Evolutionary conservation across 2,329 filamentous ascomycete species (phyloP).

Genomic region (Diaporthe helianthi): DNA sequence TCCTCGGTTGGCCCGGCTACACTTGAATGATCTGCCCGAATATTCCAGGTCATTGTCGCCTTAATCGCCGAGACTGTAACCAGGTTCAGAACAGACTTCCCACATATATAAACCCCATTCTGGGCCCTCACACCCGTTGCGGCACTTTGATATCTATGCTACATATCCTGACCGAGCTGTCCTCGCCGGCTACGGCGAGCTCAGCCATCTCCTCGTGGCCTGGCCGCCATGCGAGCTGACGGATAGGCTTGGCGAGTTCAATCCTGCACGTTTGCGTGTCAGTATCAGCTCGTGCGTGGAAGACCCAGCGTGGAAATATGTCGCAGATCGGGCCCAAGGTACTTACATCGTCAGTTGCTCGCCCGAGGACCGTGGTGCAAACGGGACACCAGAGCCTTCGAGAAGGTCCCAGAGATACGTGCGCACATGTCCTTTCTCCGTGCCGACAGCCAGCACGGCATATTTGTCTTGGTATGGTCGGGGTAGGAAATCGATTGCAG

Average conservation of each 20-base stretch:
- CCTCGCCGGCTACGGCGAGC: slow-evolving; percentile 65
- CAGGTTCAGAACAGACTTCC: background rate
- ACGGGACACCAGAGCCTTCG: slow-evolving; percentile 42
- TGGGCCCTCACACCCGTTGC: background rate
- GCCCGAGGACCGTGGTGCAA: slow-evolving; percentile 48
- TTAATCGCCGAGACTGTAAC: no score
- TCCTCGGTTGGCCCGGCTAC: background rate
- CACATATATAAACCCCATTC: background rate
- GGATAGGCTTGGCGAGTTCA: slow-evolving; percentile 68
- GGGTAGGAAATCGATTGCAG: slow-evolving; percentile 72
- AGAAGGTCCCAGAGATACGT: slow-evolving; percentile 51
- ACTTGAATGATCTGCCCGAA: background rate
- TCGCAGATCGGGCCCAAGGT: background rate
- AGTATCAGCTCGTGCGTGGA: background rate
- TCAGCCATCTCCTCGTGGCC: slow-evolving; percentile 43
- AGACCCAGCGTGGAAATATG: background rate
- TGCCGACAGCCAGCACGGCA: slow-evolving; percentile 62
- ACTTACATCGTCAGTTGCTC: slow-evolving; percentile 27
- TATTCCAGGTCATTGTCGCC: background rate
- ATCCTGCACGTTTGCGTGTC: slow-evolving; percentile 45
- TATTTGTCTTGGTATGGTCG: slow-evolving; percentile 41
- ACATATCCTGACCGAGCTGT: slow-evolving; percentile 67
- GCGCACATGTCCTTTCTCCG: slow-evolving; percentile 59
- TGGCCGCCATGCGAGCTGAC: slow-evolving; percentile 75
- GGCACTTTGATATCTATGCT: slow-evolving; percentile 43